These are phyloP conservation scores for Yarrowia phangngaensis DNA, from an alignment of 805 yeast genomes.

Conservation along the genomic window DNA sequence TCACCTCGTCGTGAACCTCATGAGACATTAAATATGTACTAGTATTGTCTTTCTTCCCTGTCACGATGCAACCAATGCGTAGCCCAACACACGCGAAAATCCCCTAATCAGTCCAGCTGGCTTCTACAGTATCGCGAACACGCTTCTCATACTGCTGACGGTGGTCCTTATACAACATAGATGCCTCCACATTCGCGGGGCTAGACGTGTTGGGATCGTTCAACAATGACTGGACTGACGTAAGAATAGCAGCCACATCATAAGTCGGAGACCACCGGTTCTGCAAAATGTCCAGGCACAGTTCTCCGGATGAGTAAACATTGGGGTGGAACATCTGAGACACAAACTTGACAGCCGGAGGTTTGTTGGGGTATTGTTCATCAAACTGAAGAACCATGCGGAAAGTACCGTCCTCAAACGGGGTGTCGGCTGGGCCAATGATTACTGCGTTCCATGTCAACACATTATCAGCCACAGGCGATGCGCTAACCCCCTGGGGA, in stretches of 20 bases:
- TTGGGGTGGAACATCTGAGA: conserved; percentile 98
- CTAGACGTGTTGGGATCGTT: conserved; percentile 96
- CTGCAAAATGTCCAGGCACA: conserved; percentile 92
- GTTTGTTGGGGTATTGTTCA: conserved; percentile 96
- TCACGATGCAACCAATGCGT: conserved; percentile 23
- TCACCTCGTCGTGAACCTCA: too few species aligned
- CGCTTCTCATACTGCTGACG: conserved; percentile 86
- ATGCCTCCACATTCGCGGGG: conserved; percentile 98
- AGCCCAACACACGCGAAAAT: conserved; percentile 12
- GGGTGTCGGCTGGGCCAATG: conserved; percentile 96
- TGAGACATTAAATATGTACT: too few species aligned
- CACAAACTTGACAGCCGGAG: conserved; percentile 86
- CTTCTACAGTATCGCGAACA: conserved; percentile 92
- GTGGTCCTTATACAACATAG: conserved; percentile 91
- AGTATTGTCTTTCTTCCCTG: background rate
- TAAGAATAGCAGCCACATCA: conserved; percentile 91
- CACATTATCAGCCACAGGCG: conserved; percentile 94
- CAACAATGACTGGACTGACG: conserved; percentile 79
- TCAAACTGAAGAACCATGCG: conserved; percentile 81
- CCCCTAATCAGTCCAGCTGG: conserved; percentile 59
- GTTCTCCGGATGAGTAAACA: conserved; percentile 91
- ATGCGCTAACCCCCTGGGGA: conserved; percentile 96
- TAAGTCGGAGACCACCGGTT: conserved; percentile 98
- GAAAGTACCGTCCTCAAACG: conserved; percentile 97
- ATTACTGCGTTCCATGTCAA: conserved; percentile 98